A percentile compares a stretch with the other conserved stretches of the same genome.
phyloP scores from a whole-genome alignment of 2,329 filamentous ascomycete species.

The Aspergillus sclerotialis region DNA sequence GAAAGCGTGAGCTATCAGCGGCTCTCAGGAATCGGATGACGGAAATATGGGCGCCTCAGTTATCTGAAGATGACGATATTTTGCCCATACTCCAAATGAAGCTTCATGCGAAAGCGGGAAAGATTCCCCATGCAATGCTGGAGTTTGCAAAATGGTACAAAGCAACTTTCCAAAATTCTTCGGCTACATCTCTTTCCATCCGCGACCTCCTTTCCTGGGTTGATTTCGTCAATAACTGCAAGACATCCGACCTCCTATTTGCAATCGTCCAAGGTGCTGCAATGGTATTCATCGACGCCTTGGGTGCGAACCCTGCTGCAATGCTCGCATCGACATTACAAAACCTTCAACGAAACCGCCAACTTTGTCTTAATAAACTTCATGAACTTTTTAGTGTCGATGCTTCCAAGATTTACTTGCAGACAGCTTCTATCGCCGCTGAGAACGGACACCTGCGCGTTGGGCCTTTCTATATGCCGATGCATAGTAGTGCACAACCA shows the following conservation, averaged over 20 bases:
- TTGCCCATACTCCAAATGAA: conserved; percentile 78
- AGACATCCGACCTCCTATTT: conserved; percentile 42
- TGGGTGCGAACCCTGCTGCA: conserved; percentile 90
- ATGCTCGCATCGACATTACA: conserved; percentile 66
- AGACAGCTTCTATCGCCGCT: conserved; percentile 53
- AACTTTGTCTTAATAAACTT: conserved; percentile 66
- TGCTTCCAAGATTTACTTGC: conserved; percentile 58
- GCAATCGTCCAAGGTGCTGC: conserved; percentile 76
- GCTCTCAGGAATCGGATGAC: conserved; percentile 94
- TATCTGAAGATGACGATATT: conserved; percentile 80
- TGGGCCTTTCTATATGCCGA: conserved; percentile 65
- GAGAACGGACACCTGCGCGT: conserved; percentile 54
- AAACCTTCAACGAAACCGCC: conserved; percentile 64
- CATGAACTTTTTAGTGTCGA: conserved; percentile 59
- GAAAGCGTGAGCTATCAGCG: conserved; percentile 93
- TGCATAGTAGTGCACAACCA: conserved; percentile 41
- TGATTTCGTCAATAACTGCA: conserved; percentile 73
- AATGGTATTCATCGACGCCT: conserved; percentile 90
- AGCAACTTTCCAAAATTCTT: conserved; percentile 65
- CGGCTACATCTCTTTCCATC: conserved; percentile 74
- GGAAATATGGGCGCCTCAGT: conserved; percentile 92
- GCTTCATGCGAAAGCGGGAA: conserved; percentile 49
- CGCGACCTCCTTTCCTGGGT: conserved; percentile 92
- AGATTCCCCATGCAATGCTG: conserved; percentile 64
- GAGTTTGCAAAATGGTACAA: conserved; percentile 93